Percentiles rank a stretch among this genome's conserved stretches.
Conservation (phyloP, 1,284 basidiomycete species). For the Meira miltonrushii region DNA sequence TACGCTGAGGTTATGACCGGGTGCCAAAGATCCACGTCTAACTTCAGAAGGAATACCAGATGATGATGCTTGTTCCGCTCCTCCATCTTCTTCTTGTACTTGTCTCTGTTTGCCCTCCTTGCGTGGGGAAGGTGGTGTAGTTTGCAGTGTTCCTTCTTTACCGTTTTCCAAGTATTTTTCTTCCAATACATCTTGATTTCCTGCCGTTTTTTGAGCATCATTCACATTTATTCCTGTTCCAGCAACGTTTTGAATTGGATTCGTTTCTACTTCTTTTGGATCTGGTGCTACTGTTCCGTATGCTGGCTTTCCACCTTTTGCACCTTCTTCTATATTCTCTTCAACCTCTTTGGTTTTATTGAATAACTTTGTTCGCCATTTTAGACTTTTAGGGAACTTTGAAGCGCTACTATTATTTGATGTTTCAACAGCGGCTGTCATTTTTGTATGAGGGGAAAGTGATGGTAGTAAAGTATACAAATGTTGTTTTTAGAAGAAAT, state of each 20-base stretch:
- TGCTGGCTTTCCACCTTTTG: not conserved
- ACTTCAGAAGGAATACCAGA: too few species aligned
- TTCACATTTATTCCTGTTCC: not conserved
- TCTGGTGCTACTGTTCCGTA: too few species aligned
- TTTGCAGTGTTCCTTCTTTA: too few species aligned
- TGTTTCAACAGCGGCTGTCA: too few species aligned
- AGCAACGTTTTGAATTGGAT: not conserved
- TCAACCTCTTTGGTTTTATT: conserved; percentile 66
- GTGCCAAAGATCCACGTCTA: not conserved
- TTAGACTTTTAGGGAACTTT: not conserved
- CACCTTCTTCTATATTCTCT: not conserved
- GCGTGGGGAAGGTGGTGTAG: not conserved
- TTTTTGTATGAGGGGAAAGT: too few species aligned
- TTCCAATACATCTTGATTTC: too few species aligned
- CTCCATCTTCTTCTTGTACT: not conserved
- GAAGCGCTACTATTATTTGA: too few species aligned
- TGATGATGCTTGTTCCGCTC: not conserved
- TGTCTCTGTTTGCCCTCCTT: not conserved
- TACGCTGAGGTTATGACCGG: not conserved
- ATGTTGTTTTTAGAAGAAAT: too few species aligned
- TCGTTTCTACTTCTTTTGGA: not conserved
- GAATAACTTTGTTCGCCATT: conserved; percentile 5
- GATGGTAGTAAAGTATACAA: too few species aligned
- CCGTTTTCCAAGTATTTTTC: too few species aligned
- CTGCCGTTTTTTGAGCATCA: not conserved